These are phyloP conservation scores for Teunomyces tritomae DNA, from an alignment of 805 yeast genomes.

Conservation along the genomic window DNA sequence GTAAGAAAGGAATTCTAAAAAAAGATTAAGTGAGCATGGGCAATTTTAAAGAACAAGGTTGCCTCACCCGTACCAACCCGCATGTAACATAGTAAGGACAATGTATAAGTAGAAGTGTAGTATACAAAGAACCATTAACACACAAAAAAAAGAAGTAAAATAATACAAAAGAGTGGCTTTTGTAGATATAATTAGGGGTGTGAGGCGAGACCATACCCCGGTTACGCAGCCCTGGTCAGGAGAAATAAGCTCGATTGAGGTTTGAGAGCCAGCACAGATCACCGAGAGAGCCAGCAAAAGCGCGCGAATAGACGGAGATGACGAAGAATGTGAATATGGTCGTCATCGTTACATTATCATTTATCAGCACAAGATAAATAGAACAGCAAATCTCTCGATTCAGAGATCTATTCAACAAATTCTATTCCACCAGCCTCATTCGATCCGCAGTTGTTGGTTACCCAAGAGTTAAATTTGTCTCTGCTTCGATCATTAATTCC, in stretches of 20 bases:
- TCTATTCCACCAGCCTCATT: not conserved
- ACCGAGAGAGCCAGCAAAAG: not conserved
- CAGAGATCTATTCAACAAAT: not conserved
- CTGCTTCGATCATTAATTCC: not conserved
- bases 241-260: not conserved
- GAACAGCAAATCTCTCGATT: not conserved
- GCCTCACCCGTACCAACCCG: not conserved
- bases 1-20: not conserved
- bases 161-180: not conserved
- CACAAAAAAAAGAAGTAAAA: not conserved
- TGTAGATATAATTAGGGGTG: no score
- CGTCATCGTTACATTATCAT: not conserved
- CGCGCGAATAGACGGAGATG: not conserved
- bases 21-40: not conserved
- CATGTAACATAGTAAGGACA: not conserved
- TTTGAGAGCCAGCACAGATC: not conserved
- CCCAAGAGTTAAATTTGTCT: not conserved
- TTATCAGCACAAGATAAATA: not conserved
- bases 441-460: not conserved
- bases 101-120: not conserved
- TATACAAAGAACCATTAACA: not conserved
- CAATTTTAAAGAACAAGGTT: not conserved
- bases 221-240: not conserved
- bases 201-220: not conserved
- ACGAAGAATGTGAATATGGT: not conserved